phyloP scores from a whole-genome alignment of 768 basidiomycete species.

The Phanerodontia chrysosporium region DNA sequence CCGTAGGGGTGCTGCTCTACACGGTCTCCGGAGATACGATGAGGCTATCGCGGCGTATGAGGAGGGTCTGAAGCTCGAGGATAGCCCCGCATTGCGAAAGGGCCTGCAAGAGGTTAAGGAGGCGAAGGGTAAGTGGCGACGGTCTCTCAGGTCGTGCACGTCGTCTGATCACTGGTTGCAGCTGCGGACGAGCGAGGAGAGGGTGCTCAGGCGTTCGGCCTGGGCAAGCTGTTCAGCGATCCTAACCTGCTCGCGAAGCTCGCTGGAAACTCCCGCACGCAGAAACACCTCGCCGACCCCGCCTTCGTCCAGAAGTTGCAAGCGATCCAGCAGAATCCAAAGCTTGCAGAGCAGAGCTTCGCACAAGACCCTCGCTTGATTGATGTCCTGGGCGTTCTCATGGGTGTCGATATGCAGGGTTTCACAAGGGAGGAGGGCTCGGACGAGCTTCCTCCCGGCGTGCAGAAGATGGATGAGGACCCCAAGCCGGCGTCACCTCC shows the following conservation, averaged over 20 bases:
- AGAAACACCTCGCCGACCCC: constrained; percentile 80
- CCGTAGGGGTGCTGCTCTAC: constrained; percentile 89
- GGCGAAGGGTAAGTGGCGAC: constrained; percentile 58
- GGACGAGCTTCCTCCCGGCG: constrained; percentile 66
- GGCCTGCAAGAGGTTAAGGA: constrained; percentile 86
- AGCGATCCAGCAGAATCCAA: constrained; percentile 65
- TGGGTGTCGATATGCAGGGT: constrained; percentile 91
- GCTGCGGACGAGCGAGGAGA: constrained; percentile 34
- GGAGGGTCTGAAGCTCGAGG: constrained; percentile 75
- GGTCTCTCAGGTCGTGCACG: neutral
- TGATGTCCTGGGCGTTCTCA: constrained; percentile 85
- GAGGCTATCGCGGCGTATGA: constrained; percentile 86
- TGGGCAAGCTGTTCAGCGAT: constrained; percentile 79
- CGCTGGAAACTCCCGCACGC: constrained; percentile 81
- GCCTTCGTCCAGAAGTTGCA: constrained; percentile 76
- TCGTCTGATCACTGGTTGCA: constrained; percentile 6
- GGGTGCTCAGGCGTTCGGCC: constrained; percentile 49
- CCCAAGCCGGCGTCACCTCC: constrained; percentile 28
- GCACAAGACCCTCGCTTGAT: constrained; percentile 88
- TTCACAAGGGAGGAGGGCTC: constrained; percentile 83
- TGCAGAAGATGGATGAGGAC: constrained; percentile 29
- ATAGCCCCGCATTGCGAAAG: constrained; percentile 76
- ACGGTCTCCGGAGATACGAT: constrained; percentile 72
- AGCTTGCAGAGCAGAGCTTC: constrained; percentile 51
- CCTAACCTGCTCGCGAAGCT: constrained; percentile 82